A percentile compares a stretch with the other conserved stretches of the same genome.
phyloP scores from a whole-genome alignment of 148 eudicot species.

The Chenopodium berlandieri region DNA sequence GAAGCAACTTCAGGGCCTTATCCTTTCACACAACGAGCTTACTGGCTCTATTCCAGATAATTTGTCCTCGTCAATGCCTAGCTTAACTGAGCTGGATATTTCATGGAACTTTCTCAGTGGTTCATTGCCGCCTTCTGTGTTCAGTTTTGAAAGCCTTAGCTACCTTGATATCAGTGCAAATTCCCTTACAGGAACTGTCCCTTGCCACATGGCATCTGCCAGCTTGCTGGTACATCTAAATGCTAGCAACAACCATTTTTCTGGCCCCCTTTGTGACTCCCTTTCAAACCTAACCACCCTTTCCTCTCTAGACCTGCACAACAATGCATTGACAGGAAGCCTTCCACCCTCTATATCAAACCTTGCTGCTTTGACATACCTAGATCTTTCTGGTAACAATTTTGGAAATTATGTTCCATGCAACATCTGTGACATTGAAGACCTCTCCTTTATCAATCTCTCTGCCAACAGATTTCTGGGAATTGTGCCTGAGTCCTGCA shows the following conservation, averaged over 20 bases:
- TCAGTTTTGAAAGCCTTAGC: conserved; percentile 50
- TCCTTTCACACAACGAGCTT: conserved; percentile 69
- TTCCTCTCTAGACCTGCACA: conserved; percentile 75
- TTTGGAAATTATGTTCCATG: conserved; percentile 59
- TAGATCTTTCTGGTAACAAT: conserved; percentile 69
- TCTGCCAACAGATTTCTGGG: conserved; percentile 60
- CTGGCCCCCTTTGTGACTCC: conserved; percentile 58
- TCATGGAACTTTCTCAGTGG: conserved; percentile 66
- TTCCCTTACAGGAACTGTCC: conserved; percentile 57
- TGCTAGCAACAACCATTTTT: conserved; percentile 67
- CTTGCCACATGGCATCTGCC: conserved; percentile 32
- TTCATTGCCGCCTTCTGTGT: conserved; percentile 54
- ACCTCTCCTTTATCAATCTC: conserved; percentile 54
- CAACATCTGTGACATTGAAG: conserved; percentile 56
- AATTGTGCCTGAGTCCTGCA: conserved; percentile 53
- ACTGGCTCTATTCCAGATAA: conserved; percentile 61
- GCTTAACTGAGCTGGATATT: conserved; percentile 68
- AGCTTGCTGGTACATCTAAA: conserved; percentile 64
- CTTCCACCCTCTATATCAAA: conserved; percentile 56
- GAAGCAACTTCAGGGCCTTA: conserved; percentile 76
- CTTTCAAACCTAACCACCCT: conserved; percentile 63
- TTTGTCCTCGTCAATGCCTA: conserved; percentile 45
- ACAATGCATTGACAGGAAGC: conserved; percentile 55
- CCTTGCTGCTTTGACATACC: conserved; percentile 74
- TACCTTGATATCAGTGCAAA: conserved; percentile 69